Percentiles rank a stretch among this genome's conserved stretches.
phyloP scores from a whole-genome alignment of 495 filamentous ascomycete genomes.

The Aspergillus nidulans region DNA sequence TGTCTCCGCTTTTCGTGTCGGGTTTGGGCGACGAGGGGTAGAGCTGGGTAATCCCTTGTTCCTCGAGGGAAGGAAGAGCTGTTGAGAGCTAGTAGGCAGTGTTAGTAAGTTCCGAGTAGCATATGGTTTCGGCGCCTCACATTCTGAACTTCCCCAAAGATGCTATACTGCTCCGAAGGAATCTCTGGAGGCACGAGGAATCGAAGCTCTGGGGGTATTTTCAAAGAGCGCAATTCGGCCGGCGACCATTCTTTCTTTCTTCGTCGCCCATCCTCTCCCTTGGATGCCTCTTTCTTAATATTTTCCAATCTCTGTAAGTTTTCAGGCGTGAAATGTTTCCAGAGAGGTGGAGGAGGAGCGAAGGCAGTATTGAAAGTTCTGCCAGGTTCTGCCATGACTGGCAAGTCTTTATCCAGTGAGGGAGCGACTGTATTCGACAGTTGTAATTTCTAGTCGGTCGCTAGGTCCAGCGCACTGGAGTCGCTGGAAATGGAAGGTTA shows the following conservation, averaged over 20 bases:
- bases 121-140: constrained; percentile 30
- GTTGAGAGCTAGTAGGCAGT: constrained; percentile 45
- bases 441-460: too few relatives aligned
- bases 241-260: constrained; percentile 35
- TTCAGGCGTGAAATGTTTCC: constrained; percentile 76
- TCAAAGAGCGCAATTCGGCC: constrained; percentile 50
- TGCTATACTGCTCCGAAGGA: constrained; percentile 64
- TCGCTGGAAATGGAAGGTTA: neutral
- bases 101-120: neutral
- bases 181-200: constrained; percentile 77
- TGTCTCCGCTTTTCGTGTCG: constrained; percentile 33
- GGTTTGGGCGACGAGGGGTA: constrained; percentile 52
- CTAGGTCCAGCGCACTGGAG: too few relatives aligned
- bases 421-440: too few relatives aligned
- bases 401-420: neutral
- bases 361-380: constrained; percentile 57
- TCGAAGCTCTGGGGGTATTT: constrained; percentile 68
- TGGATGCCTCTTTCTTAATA: constrained; percentile 42
- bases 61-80: constrained; percentile 60
- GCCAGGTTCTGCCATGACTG: constrained; percentile 45
- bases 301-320: constrained; percentile 66
- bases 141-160: constrained; percentile 66
- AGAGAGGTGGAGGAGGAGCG: constrained; percentile 86
- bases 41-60: constrained; percentile 65
- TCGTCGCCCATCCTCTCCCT: constrained; percentile 34